phyloP scores from a whole-genome alignment of 371 early-diverging fungal species.

The Lichtheimia ornata region DNA sequence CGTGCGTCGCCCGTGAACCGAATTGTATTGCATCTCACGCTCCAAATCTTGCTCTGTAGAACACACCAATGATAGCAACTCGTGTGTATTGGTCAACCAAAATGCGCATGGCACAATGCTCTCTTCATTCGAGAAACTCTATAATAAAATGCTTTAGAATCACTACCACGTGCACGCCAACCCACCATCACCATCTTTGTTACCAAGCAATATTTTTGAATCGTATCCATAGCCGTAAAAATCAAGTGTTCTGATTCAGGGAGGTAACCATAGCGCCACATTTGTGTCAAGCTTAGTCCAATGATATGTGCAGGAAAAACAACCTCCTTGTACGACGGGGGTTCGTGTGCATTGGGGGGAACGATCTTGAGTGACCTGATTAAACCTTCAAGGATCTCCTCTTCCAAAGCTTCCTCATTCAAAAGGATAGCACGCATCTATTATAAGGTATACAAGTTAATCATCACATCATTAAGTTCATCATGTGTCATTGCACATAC shows the following conservation, averaged over 20 bases:
- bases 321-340: conserved; percentile 82
- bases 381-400: conserved; percentile 87
- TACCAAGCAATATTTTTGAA: conserved; percentile 75
- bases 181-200: background rate
- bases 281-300: conserved; percentile 81
- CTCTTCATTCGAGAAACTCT: conserved; percentile 55
- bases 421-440: conserved; percentile 54
- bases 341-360: conserved; percentile 81
- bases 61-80: conserved; percentile 73
- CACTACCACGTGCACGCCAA: background rate
- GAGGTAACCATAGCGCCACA: conserved; percentile 84
- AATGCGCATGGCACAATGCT: conserved; percentile 72
- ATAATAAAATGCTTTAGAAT: background rate
- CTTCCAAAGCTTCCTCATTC: conserved; percentile 73
- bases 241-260: conserved; percentile 80
- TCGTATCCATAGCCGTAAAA: conserved; percentile 84
- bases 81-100: conserved; percentile 95
- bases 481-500: conserved; percentile 1
- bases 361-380: conserved; percentile 87
- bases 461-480: background rate
- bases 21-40: conserved; percentile 45
- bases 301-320: conserved; percentile 95
- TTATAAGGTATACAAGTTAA: conserved; percentile 7
- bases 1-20: conserved; percentile 45
- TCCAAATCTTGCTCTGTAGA: conserved; percentile 49